Percentiles rank a stretch among this genome's conserved stretches.
phyloP scores from a whole-genome alignment of 2,329 filamentous ascomycete genomes.

The Ophiosphaerella narmari region DNA sequence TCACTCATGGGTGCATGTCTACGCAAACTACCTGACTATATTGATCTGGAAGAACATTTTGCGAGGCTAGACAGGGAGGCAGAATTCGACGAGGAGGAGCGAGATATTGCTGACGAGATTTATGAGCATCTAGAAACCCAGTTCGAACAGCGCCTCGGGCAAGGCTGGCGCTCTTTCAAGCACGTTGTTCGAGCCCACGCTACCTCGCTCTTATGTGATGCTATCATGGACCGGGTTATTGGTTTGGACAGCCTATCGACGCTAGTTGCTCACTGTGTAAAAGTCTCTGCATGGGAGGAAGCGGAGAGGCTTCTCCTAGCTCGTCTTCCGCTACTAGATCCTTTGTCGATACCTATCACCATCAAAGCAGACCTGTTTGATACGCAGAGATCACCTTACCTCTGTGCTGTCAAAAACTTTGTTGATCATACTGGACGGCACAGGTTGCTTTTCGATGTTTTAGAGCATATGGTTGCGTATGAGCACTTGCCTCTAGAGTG shows the following conservation, averaged over 20 bases:
- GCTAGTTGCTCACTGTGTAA: slow-evolving; percentile 37
- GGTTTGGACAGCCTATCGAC: slow-evolving; percentile 24
- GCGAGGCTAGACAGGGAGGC: slow-evolving; percentile 38
- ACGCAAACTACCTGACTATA: slow-evolving; percentile 47
- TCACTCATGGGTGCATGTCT: slow-evolving; percentile 48
- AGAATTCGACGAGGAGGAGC: slow-evolving; percentile 34
- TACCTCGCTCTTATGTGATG: slow-evolving; percentile 43
- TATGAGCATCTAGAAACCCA: slow-evolving; percentile 47
- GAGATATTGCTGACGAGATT: slow-evolving; percentile 44
- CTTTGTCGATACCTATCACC: slow-evolving; percentile 29
- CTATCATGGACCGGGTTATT: slow-evolving; percentile 42
- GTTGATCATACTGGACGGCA: slow-evolving; percentile 34
- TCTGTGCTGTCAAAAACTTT: slow-evolving; percentile 33
- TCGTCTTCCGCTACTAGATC: slow-evolving; percentile 28
- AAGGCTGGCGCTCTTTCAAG: slow-evolving; percentile 48
- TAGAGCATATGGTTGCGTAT: slow-evolving; percentile 40
- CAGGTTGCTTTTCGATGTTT: slow-evolving; percentile 40
- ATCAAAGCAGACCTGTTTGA: slow-evolving; percentile 36
- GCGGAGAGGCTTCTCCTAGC: slow-evolving; percentile 40
- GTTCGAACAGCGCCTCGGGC: slow-evolving; percentile 38
- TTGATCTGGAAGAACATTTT: slow-evolving; percentile 47
- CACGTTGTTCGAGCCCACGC: slow-evolving; percentile 50
- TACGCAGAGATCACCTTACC: slow-evolving; percentile 27
- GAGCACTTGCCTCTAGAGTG: slow-evolving; percentile 45
- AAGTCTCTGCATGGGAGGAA: slow-evolving; percentile 40